Evolutionary conservation across 371 early-diverging fungal species (phyloP).

Genomic region (Mortierella sp.): DNA sequence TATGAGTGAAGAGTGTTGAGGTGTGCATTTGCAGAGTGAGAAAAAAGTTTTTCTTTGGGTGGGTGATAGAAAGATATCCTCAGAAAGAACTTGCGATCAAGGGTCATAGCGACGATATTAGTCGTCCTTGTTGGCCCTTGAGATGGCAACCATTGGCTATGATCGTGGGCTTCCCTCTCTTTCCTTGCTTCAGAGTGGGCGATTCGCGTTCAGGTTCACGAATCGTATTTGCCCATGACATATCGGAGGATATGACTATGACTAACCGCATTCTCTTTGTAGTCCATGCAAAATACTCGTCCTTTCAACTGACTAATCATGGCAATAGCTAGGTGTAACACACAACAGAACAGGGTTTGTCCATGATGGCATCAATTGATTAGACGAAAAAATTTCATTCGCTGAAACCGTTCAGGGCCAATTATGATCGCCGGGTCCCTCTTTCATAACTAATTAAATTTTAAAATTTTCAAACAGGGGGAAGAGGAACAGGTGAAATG

Average conservation of each 20-base stretch:
- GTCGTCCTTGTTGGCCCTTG: no score
- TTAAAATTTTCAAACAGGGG: neutral
- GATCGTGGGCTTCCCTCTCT: neutral
- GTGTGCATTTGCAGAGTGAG: neutral
- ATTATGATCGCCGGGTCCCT: neutral
- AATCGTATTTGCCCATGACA: neutral
- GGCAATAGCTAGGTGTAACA: no score
- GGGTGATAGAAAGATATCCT: neutral
- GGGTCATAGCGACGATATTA: no score
- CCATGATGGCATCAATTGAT: neutral
- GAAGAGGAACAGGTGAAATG: neutral
- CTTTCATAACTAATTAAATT: neutral
- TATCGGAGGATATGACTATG: neutral
- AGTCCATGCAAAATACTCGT: neutral
- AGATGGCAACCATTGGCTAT: neutral
- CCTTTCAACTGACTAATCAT: neutral
- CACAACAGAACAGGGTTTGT: neutral
- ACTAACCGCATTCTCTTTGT: neutral
- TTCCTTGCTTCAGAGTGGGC: neutral
- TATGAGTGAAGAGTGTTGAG: neutral
- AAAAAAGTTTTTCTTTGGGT: neutral
- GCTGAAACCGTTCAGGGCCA: conserved; percentile 6
- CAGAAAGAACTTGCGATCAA: neutral
- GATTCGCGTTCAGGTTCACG: conserved; percentile 1
- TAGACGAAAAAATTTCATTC: neutral